Evolutionary conservation across 2,329 filamentous ascomycete genomes (phyloP), one percentile per base, ranked within the genome.

Genomic region (Exophiala calicioides): DNA sequence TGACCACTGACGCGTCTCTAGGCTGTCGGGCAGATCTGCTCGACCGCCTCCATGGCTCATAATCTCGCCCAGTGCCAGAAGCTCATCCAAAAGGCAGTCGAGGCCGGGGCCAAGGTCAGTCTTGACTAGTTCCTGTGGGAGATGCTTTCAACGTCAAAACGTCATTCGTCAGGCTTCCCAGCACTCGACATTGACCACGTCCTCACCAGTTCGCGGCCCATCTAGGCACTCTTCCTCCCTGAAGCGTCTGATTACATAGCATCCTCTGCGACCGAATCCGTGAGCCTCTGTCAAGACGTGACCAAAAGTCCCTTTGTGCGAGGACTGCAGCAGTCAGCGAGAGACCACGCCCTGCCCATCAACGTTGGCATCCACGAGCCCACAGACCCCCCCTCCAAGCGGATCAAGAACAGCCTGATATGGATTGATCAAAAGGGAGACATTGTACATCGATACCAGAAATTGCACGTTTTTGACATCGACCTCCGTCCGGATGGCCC

Each of bases 211-310:
- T 20, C 30, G 13, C 9, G 15, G 19, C 12, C 36, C 29, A 16
- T 48, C 44, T 52, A 87, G 80, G 81, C 86, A 13, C 79, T 96
- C 38, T 96, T 97, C 71, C 84, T 96, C 42, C 91, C 91, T 9
- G 91, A 96, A 76, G 91, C 91, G 18, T 82, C 81, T 46, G 90
- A 95, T 71, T 96, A 95, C 73, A 90, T 96, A 60, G 85, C 82
- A 15, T 74, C 78, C 1, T 83, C 81, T 1, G 74, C 84, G 2
- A 66, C 79, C 8, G 83, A 90, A 59, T 86, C 85, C 0, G 69
- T 90, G 6, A 75, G 80, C 3, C 81, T 96, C 7, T 89, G 82
- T 54, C 79, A 78, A 47, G 77, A 89, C 2, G 78, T 84, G 29
- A 65, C 76, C 2, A 71, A 75, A 16, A 88, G 82, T 9, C 77